Percentiles rank a stretch among this genome's conserved stretches.
phyloP scores from a whole-genome alignment of 352 stramenopile genomes.

The Phytophthora fragariae region DNA sequence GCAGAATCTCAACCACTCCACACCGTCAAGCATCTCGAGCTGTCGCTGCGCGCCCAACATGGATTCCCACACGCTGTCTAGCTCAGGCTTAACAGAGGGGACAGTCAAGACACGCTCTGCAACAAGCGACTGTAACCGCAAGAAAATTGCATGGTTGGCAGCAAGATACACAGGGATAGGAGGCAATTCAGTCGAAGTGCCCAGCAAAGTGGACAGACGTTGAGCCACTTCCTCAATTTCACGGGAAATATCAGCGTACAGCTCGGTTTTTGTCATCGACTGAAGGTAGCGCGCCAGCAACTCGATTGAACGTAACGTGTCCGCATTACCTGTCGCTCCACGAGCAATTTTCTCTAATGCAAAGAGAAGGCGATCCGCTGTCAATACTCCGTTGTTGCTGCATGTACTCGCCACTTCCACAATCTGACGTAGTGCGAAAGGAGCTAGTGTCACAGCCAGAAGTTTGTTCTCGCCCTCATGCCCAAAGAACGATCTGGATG shows the following conservation, averaged over 20 bases:
- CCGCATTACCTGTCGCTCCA: constrained; percentile 15
- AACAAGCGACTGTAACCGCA: constrained; percentile 39
- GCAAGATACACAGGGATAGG: constrained; percentile 54
- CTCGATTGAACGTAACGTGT: constrained; percentile 28
- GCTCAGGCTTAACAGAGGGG: constrained; percentile 26
- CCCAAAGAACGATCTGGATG: constrained; percentile 60
- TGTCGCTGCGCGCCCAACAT: constrained; percentile 50
- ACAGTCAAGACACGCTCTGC: constrained; percentile 11
- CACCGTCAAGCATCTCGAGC: constrained; percentile 63
- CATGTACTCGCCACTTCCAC: constrained; percentile 54
- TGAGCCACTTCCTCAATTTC: constrained; percentile 32
- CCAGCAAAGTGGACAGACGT: constrained; percentile 24
- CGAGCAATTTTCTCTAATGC: constrained; percentile 66
- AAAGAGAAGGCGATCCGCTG: constrained; percentile 62
- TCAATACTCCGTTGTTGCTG: constrained; percentile 34
- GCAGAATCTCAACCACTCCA: constrained; percentile 77
- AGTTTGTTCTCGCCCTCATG: constrained; percentile 18
- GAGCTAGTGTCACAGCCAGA: constrained; percentile 48
- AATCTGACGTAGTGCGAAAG: constrained; percentile 68
- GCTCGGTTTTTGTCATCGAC: constrained; percentile 58
- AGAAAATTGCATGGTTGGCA: constrained; percentile 60
- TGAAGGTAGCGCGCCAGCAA: constrained; percentile 63
- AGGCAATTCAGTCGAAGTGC: constrained; percentile 34
- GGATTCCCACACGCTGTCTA: constrained; percentile 48
- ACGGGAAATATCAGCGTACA: constrained; percentile 44